Evolutionary conservation across 139 green algal genomes (phyloP), one percentile per base, ranked within the genome.

Genomic region (Mesotaenium endlicherianum): DNA sequence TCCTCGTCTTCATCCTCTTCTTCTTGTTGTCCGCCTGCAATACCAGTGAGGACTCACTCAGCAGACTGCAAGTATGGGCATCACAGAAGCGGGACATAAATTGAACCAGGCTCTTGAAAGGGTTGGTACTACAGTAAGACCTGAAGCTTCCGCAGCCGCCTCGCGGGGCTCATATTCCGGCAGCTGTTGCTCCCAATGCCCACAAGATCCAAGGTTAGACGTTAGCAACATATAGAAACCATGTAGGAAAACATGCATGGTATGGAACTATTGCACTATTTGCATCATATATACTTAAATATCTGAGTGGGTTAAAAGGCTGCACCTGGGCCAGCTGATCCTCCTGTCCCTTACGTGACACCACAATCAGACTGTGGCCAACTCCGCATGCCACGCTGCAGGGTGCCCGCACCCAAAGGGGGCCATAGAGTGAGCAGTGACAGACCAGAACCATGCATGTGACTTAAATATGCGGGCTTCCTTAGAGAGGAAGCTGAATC

Each of bases 331-430:
- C 70, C 20, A 78, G 6, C 16, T 64, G 39, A 47, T 49, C 70
- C 49, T n/a, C 26, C 34, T 38, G 4, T 77, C 43, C 43, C 2
- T 16, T 82, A 26, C 75, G 75, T 1, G 47, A 74, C 0, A 82
- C 75, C 49, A 82, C 44, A 47, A 64, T 40, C 75, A 82, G 42
- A 20, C 20, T 47, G 49, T 75, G 50, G 6, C 75, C 75, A 11
- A 82, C 49, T 45, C 75, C 75, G 31, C 49, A 43, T 44, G 75
- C 75, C 3, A 82, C 75, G 42, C 75, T 82, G 75, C 17, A 34
- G 14, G 74, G 34, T 2, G 1, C 50, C 41, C 1, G 42, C 72
- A 0, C 2, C 3, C 20, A 45, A 41, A 71, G 49, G 49, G 1
- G 34, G 34, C 0, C 3, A 1, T 50, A 64, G 69, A 34, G 30